These are phyloP conservation scores for Alternaria rosae DNA, from an alignment of 2,329 filamentous ascomycete species.

Conservation along the genomic window DNA sequence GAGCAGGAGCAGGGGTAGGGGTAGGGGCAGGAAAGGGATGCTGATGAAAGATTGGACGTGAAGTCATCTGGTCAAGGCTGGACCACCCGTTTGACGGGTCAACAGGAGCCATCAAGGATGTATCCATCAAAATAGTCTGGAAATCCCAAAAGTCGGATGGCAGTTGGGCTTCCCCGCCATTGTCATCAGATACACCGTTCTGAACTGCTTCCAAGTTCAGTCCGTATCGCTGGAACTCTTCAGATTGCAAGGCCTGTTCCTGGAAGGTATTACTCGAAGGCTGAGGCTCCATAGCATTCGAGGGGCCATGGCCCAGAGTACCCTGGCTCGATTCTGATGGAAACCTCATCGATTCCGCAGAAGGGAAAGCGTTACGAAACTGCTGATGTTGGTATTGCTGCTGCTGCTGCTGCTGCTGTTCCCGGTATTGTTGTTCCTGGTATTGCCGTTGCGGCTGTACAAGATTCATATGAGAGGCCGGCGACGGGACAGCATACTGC, in stretches of 20 bases:
- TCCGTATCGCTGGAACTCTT: background rate
- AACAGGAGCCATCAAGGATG: background rate
- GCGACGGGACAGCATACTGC: background rate
- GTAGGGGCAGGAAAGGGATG: background rate
- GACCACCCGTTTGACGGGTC: background rate
- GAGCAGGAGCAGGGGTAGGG: background rate
- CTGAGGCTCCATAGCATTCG: accelerated
- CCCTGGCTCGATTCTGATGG: background rate
- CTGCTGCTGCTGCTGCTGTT: background rate
- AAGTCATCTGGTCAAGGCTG: background rate
- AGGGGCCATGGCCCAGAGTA: background rate
- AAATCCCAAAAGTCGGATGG: too few species aligned
- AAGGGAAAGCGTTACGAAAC: background rate
- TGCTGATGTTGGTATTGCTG: background rate
- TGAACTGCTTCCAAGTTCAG: background rate
- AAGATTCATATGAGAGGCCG: background rate
- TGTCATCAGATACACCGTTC: too few species aligned
- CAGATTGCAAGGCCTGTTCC: background rate
- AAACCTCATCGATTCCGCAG: background rate
- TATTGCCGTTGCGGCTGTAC: background rate
- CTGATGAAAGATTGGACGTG: background rate
- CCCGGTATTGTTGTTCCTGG: background rate
- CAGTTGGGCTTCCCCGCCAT: too few species aligned
- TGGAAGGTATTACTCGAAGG: accelerated
- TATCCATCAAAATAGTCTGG: background rate